These are phyloP conservation scores for Cladosporium austrohemisphaericum DNA, from an alignment of 2,329 filamentous ascomycete genomes.

Conservation along the genomic window DNA sequence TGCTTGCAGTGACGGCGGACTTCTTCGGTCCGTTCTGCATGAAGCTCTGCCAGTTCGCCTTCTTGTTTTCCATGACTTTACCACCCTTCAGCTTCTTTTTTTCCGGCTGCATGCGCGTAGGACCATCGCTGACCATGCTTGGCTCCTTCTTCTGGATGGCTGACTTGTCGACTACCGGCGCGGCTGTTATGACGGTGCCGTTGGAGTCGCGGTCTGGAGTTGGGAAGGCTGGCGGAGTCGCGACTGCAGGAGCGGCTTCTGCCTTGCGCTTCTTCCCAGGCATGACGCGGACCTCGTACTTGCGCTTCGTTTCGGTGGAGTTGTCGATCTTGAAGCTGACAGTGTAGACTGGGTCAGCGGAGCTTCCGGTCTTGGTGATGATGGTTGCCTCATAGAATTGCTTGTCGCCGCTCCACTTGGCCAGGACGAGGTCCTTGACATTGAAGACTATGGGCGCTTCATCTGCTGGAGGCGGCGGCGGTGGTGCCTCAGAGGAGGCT, in stretches of 20 bases:
- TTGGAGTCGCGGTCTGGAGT: conserved; percentile 33
- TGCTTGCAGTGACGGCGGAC: conserved; percentile 20
- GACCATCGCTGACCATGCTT: conserved; percentile 59
- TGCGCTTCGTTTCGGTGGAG: conserved; percentile 72
- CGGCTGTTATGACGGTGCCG: conserved; percentile 61
- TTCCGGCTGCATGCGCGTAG: conserved; percentile 42
- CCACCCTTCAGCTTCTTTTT: conserved; percentile 83
- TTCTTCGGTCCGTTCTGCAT: conserved; percentile 59
- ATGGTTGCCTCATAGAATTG: conserved; percentile 89
- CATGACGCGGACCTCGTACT: conserved; percentile 78
- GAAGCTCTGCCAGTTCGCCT: conserved; percentile 94
- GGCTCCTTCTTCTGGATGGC: conserved; percentile 60
- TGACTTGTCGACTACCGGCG: conserved; percentile 63
- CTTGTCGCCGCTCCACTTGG: conserved; percentile 90
- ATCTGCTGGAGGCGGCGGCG: conserved; percentile 35
- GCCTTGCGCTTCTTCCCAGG: conserved; percentile 64
- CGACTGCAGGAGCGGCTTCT: conserved; percentile 61
- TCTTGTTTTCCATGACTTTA: conserved; percentile 84
- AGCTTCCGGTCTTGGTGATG: conserved; percentile 87
- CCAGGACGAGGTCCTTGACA: conserved; percentile 85
- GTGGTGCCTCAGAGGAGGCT: conserved; percentile 18
- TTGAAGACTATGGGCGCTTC: conserved; percentile 58
- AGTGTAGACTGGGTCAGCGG: conserved; percentile 85
- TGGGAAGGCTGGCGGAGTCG: conserved; percentile 40
- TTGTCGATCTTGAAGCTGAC: conserved; percentile 91